phyloP scores from a whole-genome alignment of 2,329 filamentous ascomycete species.

The Colletotrichum sansevieriae region DNA sequence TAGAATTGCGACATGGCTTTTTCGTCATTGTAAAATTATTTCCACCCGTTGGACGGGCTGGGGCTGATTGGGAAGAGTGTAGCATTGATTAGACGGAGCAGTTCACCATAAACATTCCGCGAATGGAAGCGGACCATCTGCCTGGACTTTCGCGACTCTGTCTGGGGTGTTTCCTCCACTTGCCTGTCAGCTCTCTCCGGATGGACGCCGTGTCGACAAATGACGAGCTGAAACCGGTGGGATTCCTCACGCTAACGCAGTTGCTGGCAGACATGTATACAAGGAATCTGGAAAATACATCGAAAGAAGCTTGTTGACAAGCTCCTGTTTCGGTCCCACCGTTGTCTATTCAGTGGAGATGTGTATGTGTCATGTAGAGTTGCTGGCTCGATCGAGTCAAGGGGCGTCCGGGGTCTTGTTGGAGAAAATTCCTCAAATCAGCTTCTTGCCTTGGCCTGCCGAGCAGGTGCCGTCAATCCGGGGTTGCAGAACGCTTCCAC shows the following conservation, averaged over 20 bases:
- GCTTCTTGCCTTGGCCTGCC: conserved; percentile 1
- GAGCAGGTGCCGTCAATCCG: conserved; percentile 29
- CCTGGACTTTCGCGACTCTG: neutral
- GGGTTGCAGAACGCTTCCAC: neutral
- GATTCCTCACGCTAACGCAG: conserved; percentile 5
- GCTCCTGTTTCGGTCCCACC: conserved; percentile 1
- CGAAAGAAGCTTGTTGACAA: conserved; percentile 32
- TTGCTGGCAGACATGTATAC: neutral
- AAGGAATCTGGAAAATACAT: neutral
- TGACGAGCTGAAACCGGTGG: neutral
- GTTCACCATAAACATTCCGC: conserved; percentile 16
- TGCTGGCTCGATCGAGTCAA: conserved; percentile 9
- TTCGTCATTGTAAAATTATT: neutral
- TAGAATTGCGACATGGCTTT: neutral
- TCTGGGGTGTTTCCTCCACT: conserved; percentile 5
- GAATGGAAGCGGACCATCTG: conserved; percentile 13
- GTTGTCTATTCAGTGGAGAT: conserved; percentile 25
- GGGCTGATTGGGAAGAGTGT: neutral
- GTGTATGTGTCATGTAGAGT: conserved; percentile 26
- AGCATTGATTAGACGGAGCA: conserved; percentile 8
- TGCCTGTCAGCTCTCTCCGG: neutral
- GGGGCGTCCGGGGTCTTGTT: conserved; percentile 25
- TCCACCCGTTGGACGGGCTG: neutral
- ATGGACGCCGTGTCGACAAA: neutral
- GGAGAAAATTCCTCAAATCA: conserved; percentile 40